Evolutionary conservation across 352 stramenopile genomes (phyloP).

Genomic region (Phytophthora lateralis): DNA sequence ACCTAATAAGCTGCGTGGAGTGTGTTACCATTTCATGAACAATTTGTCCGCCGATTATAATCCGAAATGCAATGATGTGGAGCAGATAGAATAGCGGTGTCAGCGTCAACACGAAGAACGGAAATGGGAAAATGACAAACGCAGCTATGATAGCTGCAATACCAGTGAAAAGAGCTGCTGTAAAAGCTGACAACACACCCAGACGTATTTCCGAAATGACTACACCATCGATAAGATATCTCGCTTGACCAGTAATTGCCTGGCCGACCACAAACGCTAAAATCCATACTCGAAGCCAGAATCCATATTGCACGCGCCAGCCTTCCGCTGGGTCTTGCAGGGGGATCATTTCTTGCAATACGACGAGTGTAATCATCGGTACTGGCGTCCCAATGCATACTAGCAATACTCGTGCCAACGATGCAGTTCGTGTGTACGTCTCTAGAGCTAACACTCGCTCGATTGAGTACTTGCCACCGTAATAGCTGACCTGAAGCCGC

Average conservation of each 20-base stretch:
- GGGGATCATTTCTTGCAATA: slow-evolving; percentile 3
- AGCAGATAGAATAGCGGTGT: not conserved
- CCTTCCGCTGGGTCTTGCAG: slow-evolving; percentile 4
- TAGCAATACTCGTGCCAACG: not conserved
- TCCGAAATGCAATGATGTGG: not conserved
- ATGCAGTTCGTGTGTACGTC: not conserved
- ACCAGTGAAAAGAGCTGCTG: not conserved
- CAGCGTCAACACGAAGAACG: slow-evolving; percentile 11
- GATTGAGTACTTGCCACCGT: slow-evolving; percentile 8
- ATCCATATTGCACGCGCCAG: slow-evolving; percentile 3
- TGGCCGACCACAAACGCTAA: slow-evolving; percentile 4
- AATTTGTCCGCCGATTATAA: not conserved
- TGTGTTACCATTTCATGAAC: not conserved
- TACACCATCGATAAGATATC: slow-evolving; percentile 3
- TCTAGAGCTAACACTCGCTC: slow-evolving; percentile 1
- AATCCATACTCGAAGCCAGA: slow-evolving; percentile 8
- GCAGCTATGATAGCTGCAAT: not conserved
- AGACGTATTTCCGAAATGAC: slow-evolving; percentile 1
- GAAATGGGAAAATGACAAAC: slow-evolving; percentile 10
- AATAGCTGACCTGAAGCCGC: slow-evolving; percentile 8
- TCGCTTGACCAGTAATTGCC: slow-evolving; percentile 8
- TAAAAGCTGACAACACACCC: not conserved
- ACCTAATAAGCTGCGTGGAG: not conserved
- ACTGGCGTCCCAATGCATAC: slow-evolving; percentile 7
- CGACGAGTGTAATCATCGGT: not conserved